Conservation (phyloP, 1,139 yeast genomes). For the Yamadazyma sp. region DNA sequence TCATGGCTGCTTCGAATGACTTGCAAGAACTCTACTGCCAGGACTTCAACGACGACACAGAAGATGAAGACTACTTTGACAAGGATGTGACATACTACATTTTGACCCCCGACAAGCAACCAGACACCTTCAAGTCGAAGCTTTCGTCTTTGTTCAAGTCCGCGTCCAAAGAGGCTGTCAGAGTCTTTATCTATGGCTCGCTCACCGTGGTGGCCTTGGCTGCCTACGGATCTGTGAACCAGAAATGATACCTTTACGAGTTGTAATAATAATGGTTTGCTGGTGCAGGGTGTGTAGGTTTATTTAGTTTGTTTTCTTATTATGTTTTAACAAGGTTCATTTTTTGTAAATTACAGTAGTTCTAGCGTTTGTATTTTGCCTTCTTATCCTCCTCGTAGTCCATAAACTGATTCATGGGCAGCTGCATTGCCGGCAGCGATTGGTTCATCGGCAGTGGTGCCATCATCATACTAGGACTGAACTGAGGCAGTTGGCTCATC, state of each 20-base stretch:
- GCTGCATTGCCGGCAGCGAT: slow-evolving; percentile 11
- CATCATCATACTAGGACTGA: slow-evolving; percentile 15
- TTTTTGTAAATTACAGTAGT: background rate
- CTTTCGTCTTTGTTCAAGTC: background rate
- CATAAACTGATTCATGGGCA: slow-evolving; percentile 12
- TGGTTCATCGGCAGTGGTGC: slow-evolving; percentile 11
- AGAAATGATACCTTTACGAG: background rate
- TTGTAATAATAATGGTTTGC: background rate
- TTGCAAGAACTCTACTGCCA: slow-evolving; percentile 2
- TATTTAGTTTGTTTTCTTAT: background rate
- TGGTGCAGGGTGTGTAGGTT: slow-evolving; percentile 1
- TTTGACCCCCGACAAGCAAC: slow-evolving; percentile 4
- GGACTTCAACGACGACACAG: slow-evolving; percentile 7
- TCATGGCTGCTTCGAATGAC: background rate
- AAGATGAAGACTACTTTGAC: slow-evolving; percentile 9
- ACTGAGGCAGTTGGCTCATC: slow-evolving; percentile 11
- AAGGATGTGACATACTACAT: slow-evolving; percentile 8
- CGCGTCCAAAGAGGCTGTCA: slow-evolving; percentile 29
- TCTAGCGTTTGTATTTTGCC: slow-evolving; percentile 9
- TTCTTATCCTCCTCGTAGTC: slow-evolving; percentile 14
- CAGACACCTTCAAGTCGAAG: slow-evolving; percentile 6
- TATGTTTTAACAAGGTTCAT: slow-evolving; percentile 3
- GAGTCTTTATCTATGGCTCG: slow-evolving; percentile 33
- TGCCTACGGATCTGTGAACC: slow-evolving; percentile 28
- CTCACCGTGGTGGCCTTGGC: slow-evolving; percentile 43